Evolutionary conservation across 805 yeast genomes (phyloP), one percentile per base, ranked within the genome.

Genomic region (Tanozyma kutaoensis): DNA sequence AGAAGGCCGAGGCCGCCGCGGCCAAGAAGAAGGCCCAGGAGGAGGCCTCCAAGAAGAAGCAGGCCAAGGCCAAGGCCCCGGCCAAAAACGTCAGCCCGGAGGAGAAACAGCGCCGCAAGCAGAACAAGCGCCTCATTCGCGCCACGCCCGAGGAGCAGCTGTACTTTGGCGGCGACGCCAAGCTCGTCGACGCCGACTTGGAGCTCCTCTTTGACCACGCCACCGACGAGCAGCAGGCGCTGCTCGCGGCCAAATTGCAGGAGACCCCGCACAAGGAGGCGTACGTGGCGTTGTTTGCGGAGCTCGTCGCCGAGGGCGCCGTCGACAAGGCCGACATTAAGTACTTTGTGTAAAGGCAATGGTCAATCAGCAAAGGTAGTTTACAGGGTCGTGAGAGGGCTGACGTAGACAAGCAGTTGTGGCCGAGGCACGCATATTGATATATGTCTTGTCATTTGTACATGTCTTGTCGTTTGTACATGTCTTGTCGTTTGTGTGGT

Each of bases 21-120:
- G 17, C 17, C 7, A 5, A 7, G 7, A 74, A 71, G 39, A 75
- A 72, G 48, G 91, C 78, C 35, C 93, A 75, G 27, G 86, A 70
- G 32, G 78, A 71, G 35, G 73, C 70, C 16, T 72, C 75, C 35
- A 52, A 61, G 28, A 65, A 71, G 16, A 72, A 72, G 50, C 69
- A 62, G 31, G 70, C 67, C 36, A 73, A 76, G 54, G 76, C 84
- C 45, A 88, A 88, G 70, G 93, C 88, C 68, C 78, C 88, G 42
- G 94, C 93, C 52, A 95, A 91, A 69, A 82, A 80, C 42, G 95
- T 95, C 28, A n/a, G n/a, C n/a, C n/a, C n/a, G n/a, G n/a, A n/a
- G n/a, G n/a, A n/a, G n/a, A n/a, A n/a, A n/a, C n/a, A n/a, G n/a
- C n/a, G n/a, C n/a, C 86, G 84, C 69, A 91, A 91, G 93, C 91